phyloP scores from a whole-genome alignment of 2,329 filamentous ascomycete genomes.

The Trichoderma sp. region DNA sequence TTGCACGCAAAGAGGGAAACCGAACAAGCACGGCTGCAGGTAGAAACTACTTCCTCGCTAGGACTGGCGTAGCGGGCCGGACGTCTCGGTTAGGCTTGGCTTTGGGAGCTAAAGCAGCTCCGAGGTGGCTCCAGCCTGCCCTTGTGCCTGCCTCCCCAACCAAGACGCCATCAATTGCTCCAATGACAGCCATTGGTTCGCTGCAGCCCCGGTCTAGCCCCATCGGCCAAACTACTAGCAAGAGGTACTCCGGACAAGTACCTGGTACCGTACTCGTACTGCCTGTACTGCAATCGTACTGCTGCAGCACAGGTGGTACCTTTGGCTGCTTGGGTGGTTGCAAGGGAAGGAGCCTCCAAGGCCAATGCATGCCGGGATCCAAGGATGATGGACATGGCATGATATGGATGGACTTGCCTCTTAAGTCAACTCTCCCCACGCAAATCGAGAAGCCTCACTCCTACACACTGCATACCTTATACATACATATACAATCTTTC shows the following conservation, averaged over 20 bases:
- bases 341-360: conserved; percentile 9
- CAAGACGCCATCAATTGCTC: neutral
- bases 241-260: neutral
- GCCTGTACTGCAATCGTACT: neutral
- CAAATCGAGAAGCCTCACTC: conserved; percentile 14
- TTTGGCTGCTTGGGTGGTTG: neutral
- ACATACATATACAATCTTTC: neutral
- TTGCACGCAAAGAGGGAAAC: neutral
- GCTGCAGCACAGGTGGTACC: neutral
- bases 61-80: conserved; percentile 12
- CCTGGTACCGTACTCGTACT: neutral
- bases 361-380: conserved; percentile 13
- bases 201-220: neutral
- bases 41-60: conserved; percentile 17
- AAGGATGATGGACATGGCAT: conserved; percentile 17
- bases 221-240: neutral
- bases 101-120: conserved; percentile 12
- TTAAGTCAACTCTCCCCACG: conserved; percentile 17
- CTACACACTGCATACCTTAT: neutral
- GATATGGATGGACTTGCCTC: conserved; percentile 18
- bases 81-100: conserved; percentile 16
- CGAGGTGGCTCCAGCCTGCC: conserved; percentile 11
- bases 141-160: conserved; percentile 5
- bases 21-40: neutral
- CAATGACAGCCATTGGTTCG: neutral